Conservation (phyloP, 2,329 filamentous ascomycete genomes). For the Colletotrichum euphorbiae region DNA sequence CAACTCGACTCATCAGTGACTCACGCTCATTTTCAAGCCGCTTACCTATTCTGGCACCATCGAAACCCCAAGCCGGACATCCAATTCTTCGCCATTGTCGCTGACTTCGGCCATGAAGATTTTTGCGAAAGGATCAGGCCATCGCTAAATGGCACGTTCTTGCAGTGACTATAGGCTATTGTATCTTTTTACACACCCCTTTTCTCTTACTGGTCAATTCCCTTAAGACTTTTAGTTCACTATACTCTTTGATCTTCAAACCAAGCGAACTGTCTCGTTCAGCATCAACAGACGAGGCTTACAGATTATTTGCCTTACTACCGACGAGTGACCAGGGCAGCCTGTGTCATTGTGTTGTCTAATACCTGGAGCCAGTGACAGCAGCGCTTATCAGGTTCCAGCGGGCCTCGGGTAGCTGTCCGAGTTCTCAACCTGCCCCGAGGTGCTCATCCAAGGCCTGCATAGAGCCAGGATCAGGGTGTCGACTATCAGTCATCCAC, state of each 20-base stretch:
- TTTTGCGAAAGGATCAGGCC: slow-evolving; percentile 25
- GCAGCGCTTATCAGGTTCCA: slow-evolving; percentile 32
- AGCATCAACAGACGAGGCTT: not conserved
- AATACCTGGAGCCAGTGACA: slow-evolving; percentile 16
- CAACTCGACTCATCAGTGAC: slow-evolving; percentile 32
- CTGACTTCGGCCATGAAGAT: not conserved
- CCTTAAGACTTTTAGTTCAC: not conserved
- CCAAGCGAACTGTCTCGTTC: not conserved
- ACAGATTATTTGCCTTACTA: slow-evolving; percentile 2
- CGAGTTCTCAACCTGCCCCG: slow-evolving; percentile 29
- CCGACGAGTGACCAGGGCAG: not conserved
- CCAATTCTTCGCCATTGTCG: slow-evolving; percentile 13
- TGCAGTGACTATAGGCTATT: no score
- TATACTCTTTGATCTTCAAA: not conserved
- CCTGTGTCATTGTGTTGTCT: slow-evolving; percentile 11
- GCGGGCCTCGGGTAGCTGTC: slow-evolving; percentile 31
- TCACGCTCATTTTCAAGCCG: slow-evolving; percentile 6
- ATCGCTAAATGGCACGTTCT: not conserved
- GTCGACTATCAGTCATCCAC: slow-evolving; percentile 21
- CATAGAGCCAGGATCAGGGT: slow-evolving; percentile 30
- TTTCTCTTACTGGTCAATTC: not conserved
- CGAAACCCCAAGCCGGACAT: not conserved
- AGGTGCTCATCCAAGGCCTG: slow-evolving; percentile 32
- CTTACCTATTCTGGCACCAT: not conserved
- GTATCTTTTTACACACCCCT: not conserved